Base-by-base conservation (phyloP, 2,329 filamentous ascomycete species). In the Phialophora verrucosa region DNA sequence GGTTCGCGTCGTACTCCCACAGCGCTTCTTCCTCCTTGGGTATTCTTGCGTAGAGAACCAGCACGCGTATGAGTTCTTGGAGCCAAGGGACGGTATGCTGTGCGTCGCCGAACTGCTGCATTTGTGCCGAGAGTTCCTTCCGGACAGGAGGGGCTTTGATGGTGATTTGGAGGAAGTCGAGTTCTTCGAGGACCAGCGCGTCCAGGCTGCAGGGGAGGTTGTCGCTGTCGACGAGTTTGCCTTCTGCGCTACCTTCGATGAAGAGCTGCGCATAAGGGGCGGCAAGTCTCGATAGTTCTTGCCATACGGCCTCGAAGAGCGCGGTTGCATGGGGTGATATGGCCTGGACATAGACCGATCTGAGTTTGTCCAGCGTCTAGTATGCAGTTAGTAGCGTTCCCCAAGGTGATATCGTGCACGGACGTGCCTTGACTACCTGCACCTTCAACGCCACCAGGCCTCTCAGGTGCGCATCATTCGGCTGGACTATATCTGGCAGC, bases 1-100 rank as follows among this genome's bases (percentile, higher is more conserved):
- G 86, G 65, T 96, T 98, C 72, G 96, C 91, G 77, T 99, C 95
- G 69, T 97, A 92, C 73, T 97, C 92, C 95, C 95, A 99, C 10
- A 99, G 81, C 7, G 91, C 92, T 79, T 97, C 92, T 75, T 98
- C 95, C 77, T 99, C 95, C 31, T 88, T 89, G 1, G 91, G 93
- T 73, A 99, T 96, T 71, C 94, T 92, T 12, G 93, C 90, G 78
- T 96, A 98, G 1, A 89, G 88, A 23, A 93, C 88, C 10, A 93
- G 87, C 70, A 97, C 85, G 76, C 90, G 91, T 87, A 97, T 91
- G 23, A 97, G 88, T 74, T 97, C 91, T 38, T 91, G 85, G 71
- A 97, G 85, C 94, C 94, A 98, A 7, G 88, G 87, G 1, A 89
- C 88, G 10, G 87, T 84, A 64, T 87, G 84, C 2, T 87, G 85